phyloP scores from a whole-genome alignment of 768 basidiomycete genomes.

The Phanerodontia chrysosporium region DNA sequence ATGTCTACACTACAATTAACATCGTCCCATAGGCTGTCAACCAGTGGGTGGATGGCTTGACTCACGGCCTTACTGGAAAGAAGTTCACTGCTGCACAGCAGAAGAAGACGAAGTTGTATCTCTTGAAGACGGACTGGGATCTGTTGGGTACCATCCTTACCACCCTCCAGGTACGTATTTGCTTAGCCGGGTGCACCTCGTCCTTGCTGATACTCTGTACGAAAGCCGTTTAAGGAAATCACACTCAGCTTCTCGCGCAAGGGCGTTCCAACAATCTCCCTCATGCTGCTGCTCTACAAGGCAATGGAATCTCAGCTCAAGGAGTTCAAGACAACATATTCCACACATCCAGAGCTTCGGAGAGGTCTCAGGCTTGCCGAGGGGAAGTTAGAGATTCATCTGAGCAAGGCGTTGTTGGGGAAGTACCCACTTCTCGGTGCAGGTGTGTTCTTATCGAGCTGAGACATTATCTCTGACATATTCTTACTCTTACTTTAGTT shows the following conservation, averaged over 20 bases:
- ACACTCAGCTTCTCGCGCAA: neutral
- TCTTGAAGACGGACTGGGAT: neutral
- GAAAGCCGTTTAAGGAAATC: neutral
- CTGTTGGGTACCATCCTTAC: too few species aligned
- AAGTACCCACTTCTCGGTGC: neutral
- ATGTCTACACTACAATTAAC: too few species aligned
- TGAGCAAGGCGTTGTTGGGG: neutral
- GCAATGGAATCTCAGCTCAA: neutral
- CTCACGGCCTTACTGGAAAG: neutral
- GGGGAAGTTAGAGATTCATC: neutral
- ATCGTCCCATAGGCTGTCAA: conserved; percentile 4
- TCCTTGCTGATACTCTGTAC: neutral
- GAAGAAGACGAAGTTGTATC: neutral
- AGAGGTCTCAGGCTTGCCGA: neutral
- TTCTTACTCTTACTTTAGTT: neutral
- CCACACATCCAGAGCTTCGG: neutral
- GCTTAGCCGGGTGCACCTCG: too few species aligned
- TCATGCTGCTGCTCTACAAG: conserved; percentile 2
- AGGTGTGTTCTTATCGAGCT: neutral
- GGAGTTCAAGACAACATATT: neutral
- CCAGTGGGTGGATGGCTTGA: neutral
- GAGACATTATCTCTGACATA: too few species aligned
- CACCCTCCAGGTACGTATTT: too few species aligned
- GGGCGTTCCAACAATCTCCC: conserved; percentile 1
- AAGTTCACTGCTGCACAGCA: neutral